These are phyloP conservation scores for Calocybe gangraenosa DNA, from an alignment of 768 basidiomycete genomes.

Conservation along the genomic window DNA sequence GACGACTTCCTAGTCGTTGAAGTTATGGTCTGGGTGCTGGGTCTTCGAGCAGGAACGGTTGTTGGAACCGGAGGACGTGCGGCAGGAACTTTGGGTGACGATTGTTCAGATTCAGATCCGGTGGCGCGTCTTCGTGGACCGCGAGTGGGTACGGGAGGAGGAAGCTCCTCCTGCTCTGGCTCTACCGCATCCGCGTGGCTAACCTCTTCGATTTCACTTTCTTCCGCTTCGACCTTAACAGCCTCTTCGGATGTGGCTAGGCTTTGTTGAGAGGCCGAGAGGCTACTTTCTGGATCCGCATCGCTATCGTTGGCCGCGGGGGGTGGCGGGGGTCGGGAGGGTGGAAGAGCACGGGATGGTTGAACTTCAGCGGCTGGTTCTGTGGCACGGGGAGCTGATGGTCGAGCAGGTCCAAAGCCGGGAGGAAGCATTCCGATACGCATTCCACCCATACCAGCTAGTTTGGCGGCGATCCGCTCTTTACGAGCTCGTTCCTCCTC, in stretches of 20 bases:
- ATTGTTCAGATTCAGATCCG: constrained; percentile 16
- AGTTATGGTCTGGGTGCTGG: constrained; percentile 31
- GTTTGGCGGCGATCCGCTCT: constrained; percentile 48
- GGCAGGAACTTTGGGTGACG: constrained; percentile 28
- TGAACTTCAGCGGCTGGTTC: constrained; percentile 16
- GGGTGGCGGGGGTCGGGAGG: constrained; percentile 25
- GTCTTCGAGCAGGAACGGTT: constrained; percentile 32
- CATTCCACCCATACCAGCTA: constrained; percentile 55
- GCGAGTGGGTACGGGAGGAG: constrained; percentile 55
- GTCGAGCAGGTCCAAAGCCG: constrained; percentile 27
- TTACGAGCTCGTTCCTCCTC: constrained; percentile 61
- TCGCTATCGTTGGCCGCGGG: constrained; percentile 26
- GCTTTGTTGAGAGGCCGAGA: constrained; percentile 25
- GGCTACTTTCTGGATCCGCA: constrained; percentile 40
- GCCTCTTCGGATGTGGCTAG: constrained; percentile 50
- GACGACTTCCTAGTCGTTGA: constrained; percentile 35
- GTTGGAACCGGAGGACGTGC: constrained; percentile 48
- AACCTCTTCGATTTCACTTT: constrained; percentile 71
- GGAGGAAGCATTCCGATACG: constrained; percentile 54
- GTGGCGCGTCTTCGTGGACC: constrained; percentile 19
- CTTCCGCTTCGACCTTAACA: constrained; percentile 63
- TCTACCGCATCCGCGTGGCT: constrained; percentile 45
- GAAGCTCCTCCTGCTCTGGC: constrained; percentile 40
- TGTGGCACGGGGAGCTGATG: constrained; percentile 20
- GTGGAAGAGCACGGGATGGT: constrained; percentile 13